Evolutionary conservation across 805 yeast genomes (phyloP).

Genomic region (Monosporozyma aerobia): DNA sequence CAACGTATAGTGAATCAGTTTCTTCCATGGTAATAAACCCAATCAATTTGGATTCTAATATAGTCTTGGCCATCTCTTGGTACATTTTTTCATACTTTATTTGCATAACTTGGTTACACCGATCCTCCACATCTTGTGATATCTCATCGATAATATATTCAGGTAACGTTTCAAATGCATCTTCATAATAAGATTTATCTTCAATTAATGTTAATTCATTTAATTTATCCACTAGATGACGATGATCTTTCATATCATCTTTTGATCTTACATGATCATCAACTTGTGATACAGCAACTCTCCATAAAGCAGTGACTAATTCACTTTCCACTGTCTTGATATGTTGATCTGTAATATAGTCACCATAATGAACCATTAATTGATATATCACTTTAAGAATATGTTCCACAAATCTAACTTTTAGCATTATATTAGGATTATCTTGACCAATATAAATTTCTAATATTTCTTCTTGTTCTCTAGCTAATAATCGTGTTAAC

Average conservation of each 20-base stretch:
- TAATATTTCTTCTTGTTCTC: slow-evolving; percentile 27
- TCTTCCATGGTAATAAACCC: slow-evolving; percentile 65
- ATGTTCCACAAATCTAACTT: slow-evolving; percentile 17
- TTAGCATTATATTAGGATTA: slow-evolving; percentile 11
- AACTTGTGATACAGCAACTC: slow-evolving; percentile 36
- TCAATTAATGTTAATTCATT: slow-evolving; percentile 25
- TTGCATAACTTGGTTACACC: slow-evolving; percentile 18
- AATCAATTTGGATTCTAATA: slow-evolving; percentile 38
- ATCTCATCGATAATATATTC: slow-evolving; percentile 31
- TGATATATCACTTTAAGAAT: slow-evolving; percentile 11
- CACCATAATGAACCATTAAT: slow-evolving; percentile 15
- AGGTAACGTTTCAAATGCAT: slow-evolving; percentile 37
- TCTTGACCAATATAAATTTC: slow-evolving; percentile 18
- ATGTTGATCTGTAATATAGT: slow-evolving; percentile 10
- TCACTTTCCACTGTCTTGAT: slow-evolving; percentile 34
- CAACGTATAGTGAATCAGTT: slow-evolving; percentile 61
- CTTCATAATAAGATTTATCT: slow-evolving; percentile 28
- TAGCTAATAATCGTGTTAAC: slow-evolving; percentile 24
- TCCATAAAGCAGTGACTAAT: slow-evolving; percentile 41
- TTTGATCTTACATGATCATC: slow-evolving; percentile 4
- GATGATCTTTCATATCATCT: slow-evolving; percentile 14
- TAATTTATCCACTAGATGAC: slow-evolving; percentile 29
- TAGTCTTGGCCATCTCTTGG: slow-evolving; percentile 60
- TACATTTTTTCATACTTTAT: slow-evolving; percentile 12
- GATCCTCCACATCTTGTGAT: slow-evolving; percentile 30